Percentiles rank a stretch among this genome's conserved stretches.
phyloP scores from a whole-genome alignment of 108 stramenopile species.

The Fragilariopsis cylindrus region DNA sequence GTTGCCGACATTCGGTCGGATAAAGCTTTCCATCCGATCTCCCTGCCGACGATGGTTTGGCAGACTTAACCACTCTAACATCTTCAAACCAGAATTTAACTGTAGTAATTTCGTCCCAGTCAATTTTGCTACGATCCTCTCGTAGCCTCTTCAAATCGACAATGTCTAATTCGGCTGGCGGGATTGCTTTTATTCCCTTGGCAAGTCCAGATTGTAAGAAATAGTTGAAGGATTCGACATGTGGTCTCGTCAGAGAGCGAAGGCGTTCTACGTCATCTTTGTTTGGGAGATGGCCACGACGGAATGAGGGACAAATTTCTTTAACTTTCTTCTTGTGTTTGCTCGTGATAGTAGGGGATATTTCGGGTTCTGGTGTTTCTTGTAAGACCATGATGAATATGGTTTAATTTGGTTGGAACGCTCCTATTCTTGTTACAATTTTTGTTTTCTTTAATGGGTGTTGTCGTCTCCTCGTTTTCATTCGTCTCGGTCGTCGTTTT shows the following conservation, averaged over 20 bases:
- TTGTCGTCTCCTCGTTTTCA: no score
- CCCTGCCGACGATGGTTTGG: slow-evolving; percentile 37
- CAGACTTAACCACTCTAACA: slow-evolving; percentile 59
- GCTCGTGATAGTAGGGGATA: not conserved
- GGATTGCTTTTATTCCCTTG: slow-evolving; percentile 62
- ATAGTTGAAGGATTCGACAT: slow-evolving; percentile 84
- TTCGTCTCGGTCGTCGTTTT: no score
- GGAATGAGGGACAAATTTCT: slow-evolving; percentile 78
- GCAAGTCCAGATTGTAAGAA: slow-evolving; percentile 67
- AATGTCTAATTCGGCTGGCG: slow-evolving; percentile 67
- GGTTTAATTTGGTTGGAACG: no score
- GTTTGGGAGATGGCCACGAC: slow-evolving; percentile 62
- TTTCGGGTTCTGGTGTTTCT: not conserved
- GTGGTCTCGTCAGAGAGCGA: slow-evolving; percentile 64
- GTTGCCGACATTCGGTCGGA: slow-evolving; percentile 84
- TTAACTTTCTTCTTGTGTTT: slow-evolving; percentile 1
- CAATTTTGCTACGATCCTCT: slow-evolving; percentile 29
- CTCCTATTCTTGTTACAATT: no score
- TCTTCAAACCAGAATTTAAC: slow-evolving; percentile 78
- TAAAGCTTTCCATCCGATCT: slow-evolving; percentile 39
- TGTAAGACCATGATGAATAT: not conserved
- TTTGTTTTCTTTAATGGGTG: no score
- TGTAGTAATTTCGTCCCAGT: slow-evolving; percentile 40
- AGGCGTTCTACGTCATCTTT: slow-evolving; percentile 57
- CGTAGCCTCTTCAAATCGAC: slow-evolving; percentile 39